A percentile compares a stretch with the other conserved stretches of the same genome.
Conservation (phyloP, 306 rosid species). For the Cajanus cajan region DNA sequence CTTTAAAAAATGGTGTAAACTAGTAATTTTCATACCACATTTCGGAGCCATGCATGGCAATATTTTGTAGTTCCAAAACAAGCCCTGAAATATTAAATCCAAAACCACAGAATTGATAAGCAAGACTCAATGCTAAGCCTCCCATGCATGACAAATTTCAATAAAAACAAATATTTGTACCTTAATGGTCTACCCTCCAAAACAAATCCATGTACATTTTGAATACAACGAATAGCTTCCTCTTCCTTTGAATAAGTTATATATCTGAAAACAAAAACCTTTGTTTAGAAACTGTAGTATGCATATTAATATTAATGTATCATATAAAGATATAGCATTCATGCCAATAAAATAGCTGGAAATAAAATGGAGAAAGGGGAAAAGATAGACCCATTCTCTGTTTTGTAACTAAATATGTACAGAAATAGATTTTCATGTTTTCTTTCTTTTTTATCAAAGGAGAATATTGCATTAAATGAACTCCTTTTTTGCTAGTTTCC, state of each 20-base stretch:
- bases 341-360: neutral
- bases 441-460: neutral
- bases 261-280: slow-evolving; percentile 59
- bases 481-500: neutral
- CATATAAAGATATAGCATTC: neutral
- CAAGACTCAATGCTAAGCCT: neutral
- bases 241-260: slow-evolving; percentile 95
- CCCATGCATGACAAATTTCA: neutral
- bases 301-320: neutral
- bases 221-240: slow-evolving; percentile 97
- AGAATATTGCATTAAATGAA: neutral
- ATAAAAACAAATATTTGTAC: slow-evolving; percentile 37
- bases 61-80: slow-evolving; percentile 99
- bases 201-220: slow-evolving; percentile 97
- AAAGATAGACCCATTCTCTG: neutral
- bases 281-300: neutral
- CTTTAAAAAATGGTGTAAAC: neutral
- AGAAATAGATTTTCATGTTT: neutral
- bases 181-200: slow-evolving; percentile 90
- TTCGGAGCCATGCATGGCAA: slow-evolving; percentile 99
- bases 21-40: slow-evolving; percentile 62
- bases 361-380: neutral
- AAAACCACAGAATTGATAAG: slow-evolving; percentile 6
- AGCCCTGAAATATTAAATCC: slow-evolving; percentile 59
- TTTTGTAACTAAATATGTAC: neutral